Evolutionary conservation across 345 rosid species (phyloP), one percentile per base, ranked within the genome.

Genomic region (Moringa oleifera): DNA sequence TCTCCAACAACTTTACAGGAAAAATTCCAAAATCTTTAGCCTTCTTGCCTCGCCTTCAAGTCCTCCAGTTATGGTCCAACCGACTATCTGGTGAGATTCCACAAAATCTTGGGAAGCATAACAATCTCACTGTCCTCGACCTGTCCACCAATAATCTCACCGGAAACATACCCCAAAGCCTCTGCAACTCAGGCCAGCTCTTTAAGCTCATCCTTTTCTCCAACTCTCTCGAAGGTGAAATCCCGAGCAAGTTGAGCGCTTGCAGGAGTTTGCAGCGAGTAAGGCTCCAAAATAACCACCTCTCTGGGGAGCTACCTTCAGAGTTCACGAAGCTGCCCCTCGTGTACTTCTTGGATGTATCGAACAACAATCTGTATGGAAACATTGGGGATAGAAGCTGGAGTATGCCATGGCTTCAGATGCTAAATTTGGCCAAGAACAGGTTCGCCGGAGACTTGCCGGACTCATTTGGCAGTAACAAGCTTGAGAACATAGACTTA

Each of bases 31-130:
- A 51, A 15, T 77, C 85, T 20, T 66, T 93, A 62, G 67, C 87
- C 9, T 77, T 80, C 61, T 72, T 93, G 81, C 87, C 85, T 55
- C 84, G 73, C 54, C 94, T 93, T 57, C 87, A 77, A 75, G 91
- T 86, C 25, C 91, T 93, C 63, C 97, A 93, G 25, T 81, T 93
- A n/a, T 90, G 97, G 97, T 80, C 91, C 8, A 93, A 93, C 66
- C 68, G 67, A 19, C 66, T 93, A 0, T 77, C 87, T 0, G 96
- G 94, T 12, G 65, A 73, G 53, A 84, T 93, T 69, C 98, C 98
- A 0, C n/a, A n/a, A 15, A 72, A 61, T 51, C 91, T 93, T 41
- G 97, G 96, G 51, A 73, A 77, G 64, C 68, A 63, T 50, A 83
- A 64, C 75, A 87, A 84, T 65, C 87, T 93, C 70, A 90, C 88